Base-by-base conservation (phyloP, 208 protist genomes). In the Leishmania major region DNA sequence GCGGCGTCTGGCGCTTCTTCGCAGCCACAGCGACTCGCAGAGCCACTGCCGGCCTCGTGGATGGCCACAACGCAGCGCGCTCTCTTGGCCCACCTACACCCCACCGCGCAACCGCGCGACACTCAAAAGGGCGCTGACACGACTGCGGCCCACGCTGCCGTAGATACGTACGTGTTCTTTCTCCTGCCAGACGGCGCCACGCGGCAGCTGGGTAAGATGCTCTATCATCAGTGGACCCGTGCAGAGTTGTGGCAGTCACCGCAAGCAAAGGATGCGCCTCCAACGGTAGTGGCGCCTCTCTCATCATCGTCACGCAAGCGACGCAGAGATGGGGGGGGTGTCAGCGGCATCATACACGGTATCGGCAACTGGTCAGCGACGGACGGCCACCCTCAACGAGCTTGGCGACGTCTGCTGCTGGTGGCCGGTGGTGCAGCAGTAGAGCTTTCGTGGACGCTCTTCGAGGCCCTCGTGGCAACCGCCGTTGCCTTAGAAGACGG, bases 321-420 rank as follows among this genome's bases (percentile, higher is more conserved):
- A 8, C 11, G 31, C n/a, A 77, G 81, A 77, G 51, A 45, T 47
- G 75, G 17, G 35, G 37, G 31, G 22, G 0, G 17, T 6, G 49
- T 37, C 71, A 57, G 35, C 22, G n/a, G 55, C 40, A 57, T 67
- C 25, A 40, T 15, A 28, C 57, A 57, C n/a, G 69, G 15, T n/a
- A 13, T 51, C 8, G 45, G 35, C 13, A 78, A 62, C 35, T 86
- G 77, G 77, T 67, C 67, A 19, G 49, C 37, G 0, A 79, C 82
- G 17, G 82, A 86, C 31, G 73, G 82, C 0, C 78, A 86, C 60
- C 73, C 82, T n/a, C 82, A 82, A 51, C 59, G 70, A 15, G 78
- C 78, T 55, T 86, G 82, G 82, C 78, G 79, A 31, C 80, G 84
- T 53, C 47, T 87, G 43, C 31, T 87, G 37, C 75, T 87, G 25